Base-by-base conservation (phyloP, 2,329 filamentous ascomycete genomes). In the Diaporthe humulicola region DNA sequence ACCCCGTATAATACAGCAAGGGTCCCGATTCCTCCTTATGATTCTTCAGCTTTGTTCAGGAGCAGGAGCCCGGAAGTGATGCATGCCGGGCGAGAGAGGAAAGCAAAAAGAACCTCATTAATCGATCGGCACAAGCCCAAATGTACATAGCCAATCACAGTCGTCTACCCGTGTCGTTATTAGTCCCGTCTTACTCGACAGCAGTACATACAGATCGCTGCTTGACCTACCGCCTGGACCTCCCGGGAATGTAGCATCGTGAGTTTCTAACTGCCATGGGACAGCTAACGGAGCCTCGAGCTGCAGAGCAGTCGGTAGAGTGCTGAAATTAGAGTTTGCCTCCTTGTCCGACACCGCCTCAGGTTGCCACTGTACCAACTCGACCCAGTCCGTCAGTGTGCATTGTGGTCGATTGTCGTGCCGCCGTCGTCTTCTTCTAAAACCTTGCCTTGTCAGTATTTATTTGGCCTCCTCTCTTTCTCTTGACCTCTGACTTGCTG, bases 101-200 rank as follows among this genome's bases (percentile, higher is more conserved):
- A 38, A n/a, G 19, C 45, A 56, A 57, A 22, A 40, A 57, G 45
- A 52, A 45, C 28, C 36, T 54, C n/a, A 6, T 40, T 50, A 19
- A 64, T 64, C n/a, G 70, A 38, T 52, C 15, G 61, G 61, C 61
- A 72, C 45, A 64, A 52, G 25, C 45, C 48, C 36, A 38, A 54
- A 54, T 25, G 70, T 64, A 72, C 70, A 72, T 56, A 72, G 70
- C 57, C 45, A 64, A 61, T 38, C 17, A 38, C 48, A 54, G 57
- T 22, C 22, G 57, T 58, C 50, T 72, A 28, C 36, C 25, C 60
- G 19, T 19, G 14, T 48, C 14, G 22, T 22, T 45, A 14, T n/a
- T 54, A 40, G 30, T 40, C n/a, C 5, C 17, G 48, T 40, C 7
- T 28, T 28, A 54, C 28, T 54, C 22, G 28, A 38, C 45, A 67